These are phyloP conservation scores for Populus davidiana DNA, from an alignment of 345 rosid species.

Conservation along the genomic window DNA sequence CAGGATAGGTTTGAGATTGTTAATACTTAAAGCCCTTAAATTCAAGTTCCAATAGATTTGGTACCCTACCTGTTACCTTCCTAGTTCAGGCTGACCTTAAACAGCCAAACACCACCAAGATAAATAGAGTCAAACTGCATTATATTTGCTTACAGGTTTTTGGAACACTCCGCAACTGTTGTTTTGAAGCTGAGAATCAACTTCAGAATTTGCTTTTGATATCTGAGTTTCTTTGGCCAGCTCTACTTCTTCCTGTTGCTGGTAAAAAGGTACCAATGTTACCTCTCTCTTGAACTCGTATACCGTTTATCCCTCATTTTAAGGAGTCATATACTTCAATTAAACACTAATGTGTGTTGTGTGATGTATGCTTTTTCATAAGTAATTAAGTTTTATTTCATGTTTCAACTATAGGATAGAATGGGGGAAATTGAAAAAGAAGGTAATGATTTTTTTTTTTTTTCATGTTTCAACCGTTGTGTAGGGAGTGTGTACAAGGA, in stretches of 20 bases:
- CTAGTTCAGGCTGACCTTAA: not conserved
- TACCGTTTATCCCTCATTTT: not conserved
- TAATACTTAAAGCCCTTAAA: not conserved
- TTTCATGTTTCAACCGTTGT: not conserved
- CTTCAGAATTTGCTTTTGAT: slow-evolving; percentile 73
- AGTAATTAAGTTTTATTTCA: not conserved
- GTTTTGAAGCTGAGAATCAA: slow-evolving; percentile 87
- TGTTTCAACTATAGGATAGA: not conserved
- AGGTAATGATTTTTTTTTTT: not conserved
- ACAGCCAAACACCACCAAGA: slow-evolving; percentile 2
- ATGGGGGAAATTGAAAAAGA: not conserved
- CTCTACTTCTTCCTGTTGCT: slow-evolving; percentile 88
- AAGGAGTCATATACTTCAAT: not conserved
- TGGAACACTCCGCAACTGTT: slow-evolving; percentile 83
- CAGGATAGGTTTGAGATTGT: not conserved
- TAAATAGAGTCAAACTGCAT: slow-evolving; percentile 10
- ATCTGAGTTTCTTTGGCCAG: slow-evolving; percentile 94
- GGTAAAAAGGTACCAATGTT: slow-evolving; percentile 58
- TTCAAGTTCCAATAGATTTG: not conserved
- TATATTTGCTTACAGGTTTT: slow-evolving; percentile 52
- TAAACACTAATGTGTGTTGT: not conserved
- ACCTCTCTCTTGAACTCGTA: not conserved
- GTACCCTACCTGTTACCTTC: not conserved
- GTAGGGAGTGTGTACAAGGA: not conserved
- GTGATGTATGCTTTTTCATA: not conserved